Evolutionary conservation across 495 filamentous ascomycete genomes (phyloP), one percentile per base, ranked within the genome.

Genomic region (Penicillium steckii): DNA sequence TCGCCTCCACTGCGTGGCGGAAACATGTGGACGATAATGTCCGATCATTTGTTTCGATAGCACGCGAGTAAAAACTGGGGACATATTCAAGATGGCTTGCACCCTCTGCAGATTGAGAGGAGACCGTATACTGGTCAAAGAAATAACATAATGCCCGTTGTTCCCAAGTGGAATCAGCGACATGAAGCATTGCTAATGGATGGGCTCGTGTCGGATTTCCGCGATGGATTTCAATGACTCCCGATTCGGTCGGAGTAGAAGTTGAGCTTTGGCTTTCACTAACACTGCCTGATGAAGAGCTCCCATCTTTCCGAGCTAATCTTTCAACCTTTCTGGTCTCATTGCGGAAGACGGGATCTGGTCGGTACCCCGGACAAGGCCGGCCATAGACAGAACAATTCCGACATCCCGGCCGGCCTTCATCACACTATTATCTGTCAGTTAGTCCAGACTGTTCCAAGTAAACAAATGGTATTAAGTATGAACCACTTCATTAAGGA

Each of bases 111-210:
- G 7, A 7, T 2, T 64, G 48, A 9, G 54, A 61, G 22, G 47
- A 26, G 8, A 65, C 57, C 1, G 69, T 73, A 43, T 66, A 77
- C 46, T 77, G 74, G 21, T 74, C 71, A 35, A 77, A 75, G 50
- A 77, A 77, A 43, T 68, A 75, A 51, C 72, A 75, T 2, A 72
- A 18, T 3, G 74, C 72, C 7, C 71, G 67, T 38, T 77, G 60
- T 33, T 74, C 66, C 70, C 71, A 72, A 1, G 60, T 68, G 8
- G 70, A 50, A 55, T 74, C 72, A 1, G 61, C 56, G 2, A 71
- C 46, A 12, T 51, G 53, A 32, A 62, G 55, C 7, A 65, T 27
- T 0, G 56, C 55, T 15, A 69, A 44, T 1, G 57, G 21, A 15
- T 55, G 26, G 18, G 4, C 53, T 8, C n/a, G 18, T 4, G 32